phyloP scores from a whole-genome alignment of 352 stramenopile genomes.

The Globisporangium recalcitrans region DNA sequence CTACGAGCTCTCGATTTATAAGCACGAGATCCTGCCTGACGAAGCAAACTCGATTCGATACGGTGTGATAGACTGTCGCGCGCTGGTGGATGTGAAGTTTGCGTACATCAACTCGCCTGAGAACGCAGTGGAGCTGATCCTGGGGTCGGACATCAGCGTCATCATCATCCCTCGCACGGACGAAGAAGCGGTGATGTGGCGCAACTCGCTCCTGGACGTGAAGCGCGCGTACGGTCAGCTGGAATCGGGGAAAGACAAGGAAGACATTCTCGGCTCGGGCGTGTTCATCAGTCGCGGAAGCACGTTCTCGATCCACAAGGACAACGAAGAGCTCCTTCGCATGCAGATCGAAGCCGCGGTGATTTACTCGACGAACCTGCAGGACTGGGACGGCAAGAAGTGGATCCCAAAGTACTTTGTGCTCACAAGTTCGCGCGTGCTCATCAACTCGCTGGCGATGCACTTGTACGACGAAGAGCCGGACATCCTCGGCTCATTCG shows the following conservation, averaged over 20 bases:
- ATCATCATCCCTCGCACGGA: slow-evolving; percentile 81
- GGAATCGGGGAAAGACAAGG: slow-evolving; percentile 71
- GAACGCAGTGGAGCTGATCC: slow-evolving; percentile 79
- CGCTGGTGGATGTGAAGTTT: slow-evolving; percentile 77
- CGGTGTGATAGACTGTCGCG: slow-evolving; percentile 81
- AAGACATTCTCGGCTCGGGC: slow-evolving; percentile 62
- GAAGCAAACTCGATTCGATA: slow-evolving; percentile 79
- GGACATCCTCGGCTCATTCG: slow-evolving; percentile 77
- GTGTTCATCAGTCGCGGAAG: slow-evolving; percentile 83
- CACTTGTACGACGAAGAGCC: slow-evolving; percentile 87
- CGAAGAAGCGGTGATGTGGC: slow-evolving; percentile 83
- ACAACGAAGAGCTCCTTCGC: slow-evolving; percentile 82
- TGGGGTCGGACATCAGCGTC: slow-evolving; percentile 71
- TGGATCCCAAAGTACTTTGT: slow-evolving; percentile 90
- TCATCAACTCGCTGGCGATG: slow-evolving; percentile 75
- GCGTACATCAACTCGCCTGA: slow-evolving; percentile 81
- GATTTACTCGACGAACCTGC: slow-evolving; percentile 79
- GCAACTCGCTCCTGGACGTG: slow-evolving; percentile 70
- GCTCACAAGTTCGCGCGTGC: slow-evolving; percentile 70
- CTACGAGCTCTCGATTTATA: slow-evolving; percentile 87
- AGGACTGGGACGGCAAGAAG: slow-evolving; percentile 82
- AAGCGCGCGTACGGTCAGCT: slow-evolving; percentile 76
- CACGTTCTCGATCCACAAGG: slow-evolving; percentile 79
- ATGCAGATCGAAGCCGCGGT: slow-evolving; percentile 78
- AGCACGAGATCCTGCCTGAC: slow-evolving; percentile 79